phyloP scores from a whole-genome alignment of 129 eudicot species.

The Arctium lappa region DNA sequence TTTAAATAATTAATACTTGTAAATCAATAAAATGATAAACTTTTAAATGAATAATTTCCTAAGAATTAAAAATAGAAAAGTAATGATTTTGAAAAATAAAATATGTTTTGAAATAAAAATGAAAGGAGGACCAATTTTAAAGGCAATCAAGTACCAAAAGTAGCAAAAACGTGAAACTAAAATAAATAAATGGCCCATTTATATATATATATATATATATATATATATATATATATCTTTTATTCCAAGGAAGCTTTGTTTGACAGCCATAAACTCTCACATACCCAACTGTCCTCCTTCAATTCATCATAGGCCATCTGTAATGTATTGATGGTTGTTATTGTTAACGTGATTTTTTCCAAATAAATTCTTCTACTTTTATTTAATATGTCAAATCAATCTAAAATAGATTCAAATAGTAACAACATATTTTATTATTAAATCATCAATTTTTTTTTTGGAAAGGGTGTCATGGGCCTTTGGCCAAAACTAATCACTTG shows the following conservation, averaged over 20 bases:
- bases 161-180: neutral
- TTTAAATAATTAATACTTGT: neutral
- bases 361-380: neutral
- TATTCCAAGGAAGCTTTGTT: conserved; percentile 8
- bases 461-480: too few species aligned
- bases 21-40: neutral
- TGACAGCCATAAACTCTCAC: conserved; percentile 20
- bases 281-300: conserved; percentile 24
- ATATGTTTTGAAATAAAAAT: neutral
- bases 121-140: neutral
- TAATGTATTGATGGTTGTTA: neutral
- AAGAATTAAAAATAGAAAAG: neutral
- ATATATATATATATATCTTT: too few species aligned
- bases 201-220: too few species aligned
- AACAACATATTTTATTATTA: too few species aligned
- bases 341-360: neutral
- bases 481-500: too few species aligned
- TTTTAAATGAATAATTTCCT: neutral
- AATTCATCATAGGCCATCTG: neutral
- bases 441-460: too few species aligned
- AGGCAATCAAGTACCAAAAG: neutral
- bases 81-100: neutral
- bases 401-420: too few species aligned
- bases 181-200: conserved; percentile 4
- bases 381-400: too few species aligned